Conservation (phyloP, 2,329 filamentous ascomycete species). For the Hypoxylon sp. region DNA sequence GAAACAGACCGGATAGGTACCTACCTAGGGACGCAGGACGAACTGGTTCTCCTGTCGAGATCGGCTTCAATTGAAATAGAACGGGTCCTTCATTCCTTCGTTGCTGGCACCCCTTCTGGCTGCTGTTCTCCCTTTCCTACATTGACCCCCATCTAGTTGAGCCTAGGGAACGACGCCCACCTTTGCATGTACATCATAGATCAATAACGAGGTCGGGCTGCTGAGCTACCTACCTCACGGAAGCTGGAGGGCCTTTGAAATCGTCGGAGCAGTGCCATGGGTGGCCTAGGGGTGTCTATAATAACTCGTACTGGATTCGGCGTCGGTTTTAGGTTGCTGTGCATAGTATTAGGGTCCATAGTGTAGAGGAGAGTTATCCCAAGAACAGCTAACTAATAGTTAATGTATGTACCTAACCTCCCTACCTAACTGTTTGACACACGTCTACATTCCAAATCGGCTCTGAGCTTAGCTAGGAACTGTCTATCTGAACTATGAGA, state of each 20-base stretch:
- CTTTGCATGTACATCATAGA: not conserved
- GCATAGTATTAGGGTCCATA: not conserved
- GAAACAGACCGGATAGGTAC: not conserved
- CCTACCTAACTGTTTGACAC: no score
- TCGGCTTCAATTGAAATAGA: constrained; percentile 1
- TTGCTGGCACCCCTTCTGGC: not conserved
- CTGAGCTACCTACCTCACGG: not conserved
- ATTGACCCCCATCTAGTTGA: not conserved
- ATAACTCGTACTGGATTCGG: not conserved
- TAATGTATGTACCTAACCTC: no score
- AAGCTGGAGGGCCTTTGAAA: not conserved
- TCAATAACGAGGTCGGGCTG: not conserved
- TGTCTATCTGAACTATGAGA: not conserved
- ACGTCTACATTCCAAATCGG: not conserved
- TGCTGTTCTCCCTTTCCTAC: not conserved
- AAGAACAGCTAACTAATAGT: not conserved
- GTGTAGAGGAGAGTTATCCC: not conserved
- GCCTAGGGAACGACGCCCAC: not conserved
- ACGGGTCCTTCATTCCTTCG: not conserved
- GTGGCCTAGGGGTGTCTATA: not conserved
- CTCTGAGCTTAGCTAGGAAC: no score
- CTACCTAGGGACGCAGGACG: not conserved
- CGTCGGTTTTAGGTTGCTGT: not conserved
- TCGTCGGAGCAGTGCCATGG: not conserved
- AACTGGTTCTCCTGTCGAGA: no score